These are phyloP conservation scores for Salix udensis DNA, from an alignment of 345 rosid species.

Conservation along the genomic window DNA sequence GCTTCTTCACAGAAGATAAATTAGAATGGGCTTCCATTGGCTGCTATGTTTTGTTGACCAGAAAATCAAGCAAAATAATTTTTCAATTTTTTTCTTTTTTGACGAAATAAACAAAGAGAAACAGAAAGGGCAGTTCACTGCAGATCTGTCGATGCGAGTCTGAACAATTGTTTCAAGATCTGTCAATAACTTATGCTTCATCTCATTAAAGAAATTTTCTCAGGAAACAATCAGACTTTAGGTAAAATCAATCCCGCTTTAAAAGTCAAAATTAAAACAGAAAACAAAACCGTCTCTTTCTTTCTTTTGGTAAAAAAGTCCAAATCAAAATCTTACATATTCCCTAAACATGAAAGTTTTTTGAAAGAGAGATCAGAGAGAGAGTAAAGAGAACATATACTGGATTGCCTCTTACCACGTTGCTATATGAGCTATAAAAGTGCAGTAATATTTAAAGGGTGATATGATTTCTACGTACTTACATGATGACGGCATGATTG, in stretches of 20 bases:
- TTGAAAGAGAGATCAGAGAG: neutral
- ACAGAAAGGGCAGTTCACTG: neutral
- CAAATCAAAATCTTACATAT: neutral
- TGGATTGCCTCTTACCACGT: neutral
- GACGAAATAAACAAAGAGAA: neutral
- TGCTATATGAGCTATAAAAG: neutral
- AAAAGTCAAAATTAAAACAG: neutral
- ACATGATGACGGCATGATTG: conserved; percentile 15
- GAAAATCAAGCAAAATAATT: neutral
- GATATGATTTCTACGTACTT: conserved; percentile 1
- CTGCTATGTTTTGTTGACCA: conserved; percentile 6
- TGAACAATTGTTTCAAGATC: neutral
- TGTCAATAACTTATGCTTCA: neutral
- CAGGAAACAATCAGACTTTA: conserved; percentile 5
- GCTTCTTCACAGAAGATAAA: neutral
- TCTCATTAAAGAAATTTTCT: neutral
- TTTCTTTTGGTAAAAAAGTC: neutral
- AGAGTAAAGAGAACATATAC: neutral
- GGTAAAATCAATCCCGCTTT: neutral
- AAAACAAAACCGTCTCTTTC: neutral
- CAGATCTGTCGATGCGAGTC: neutral
- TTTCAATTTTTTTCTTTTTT: neutral
- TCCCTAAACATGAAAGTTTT: neutral
- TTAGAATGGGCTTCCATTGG: neutral
- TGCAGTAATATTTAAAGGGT: neutral